Conservation (phyloP, 106 monocot genomes). For the Agapanthus africanus region DNA sequence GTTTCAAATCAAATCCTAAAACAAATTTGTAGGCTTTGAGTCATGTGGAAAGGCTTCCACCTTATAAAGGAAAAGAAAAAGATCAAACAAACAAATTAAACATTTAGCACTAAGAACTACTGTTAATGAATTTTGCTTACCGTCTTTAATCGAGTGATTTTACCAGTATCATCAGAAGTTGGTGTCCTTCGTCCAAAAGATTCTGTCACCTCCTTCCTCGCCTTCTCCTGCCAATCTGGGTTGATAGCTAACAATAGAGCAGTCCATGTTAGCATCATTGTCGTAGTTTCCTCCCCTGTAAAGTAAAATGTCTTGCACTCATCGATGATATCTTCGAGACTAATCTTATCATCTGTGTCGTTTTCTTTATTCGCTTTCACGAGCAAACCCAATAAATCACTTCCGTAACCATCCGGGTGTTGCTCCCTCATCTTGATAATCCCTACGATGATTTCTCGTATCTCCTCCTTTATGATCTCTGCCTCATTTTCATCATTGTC, state of each 20-base stretch:
- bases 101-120: too few relatives aligned
- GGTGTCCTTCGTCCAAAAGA: not conserved
- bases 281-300: constrained; percentile 11
- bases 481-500: constrained; percentile 12
- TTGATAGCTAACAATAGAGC: constrained; percentile 2
- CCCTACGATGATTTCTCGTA: constrained; percentile 2
- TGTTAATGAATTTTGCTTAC: constrained; percentile 1
- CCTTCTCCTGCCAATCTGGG: constrained; percentile 11
- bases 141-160: constrained; percentile 1
- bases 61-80: too few relatives aligned
- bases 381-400: constrained; percentile 13
- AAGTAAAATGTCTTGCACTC: constrained; percentile 16
- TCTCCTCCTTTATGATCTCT: constrained; percentile 6
- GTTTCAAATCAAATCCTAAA: too few relatives aligned
- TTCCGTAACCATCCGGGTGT: constrained; percentile 7
- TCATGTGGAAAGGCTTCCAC: too few relatives aligned
- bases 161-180: constrained; percentile 6
- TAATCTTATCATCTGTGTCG: not conserved
- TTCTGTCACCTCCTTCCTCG: constrained; percentile 6
- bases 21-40: too few relatives aligned
- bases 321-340: constrained; percentile 8
- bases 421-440: constrained; percentile 9
- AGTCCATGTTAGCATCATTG: not conserved
- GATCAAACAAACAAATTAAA: too few relatives aligned
- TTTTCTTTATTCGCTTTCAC: not conserved